Conservation (phyloP, 2,329 filamentous ascomycete species). For the Microdochium paspali region DNA sequence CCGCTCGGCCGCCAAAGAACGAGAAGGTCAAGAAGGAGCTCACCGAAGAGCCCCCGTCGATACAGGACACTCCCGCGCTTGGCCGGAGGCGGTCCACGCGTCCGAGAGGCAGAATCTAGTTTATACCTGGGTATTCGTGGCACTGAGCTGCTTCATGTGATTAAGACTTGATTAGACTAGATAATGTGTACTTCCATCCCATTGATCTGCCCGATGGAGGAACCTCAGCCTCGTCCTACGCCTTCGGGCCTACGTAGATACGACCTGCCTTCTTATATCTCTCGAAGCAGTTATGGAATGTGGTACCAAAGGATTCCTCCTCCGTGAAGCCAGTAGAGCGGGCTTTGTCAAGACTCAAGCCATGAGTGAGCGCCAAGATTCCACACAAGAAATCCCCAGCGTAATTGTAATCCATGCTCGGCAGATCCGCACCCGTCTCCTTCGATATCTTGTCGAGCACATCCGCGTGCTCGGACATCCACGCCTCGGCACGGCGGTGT, state of each 20-base stretch:
- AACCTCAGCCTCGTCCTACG: neutral
- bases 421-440: neutral
- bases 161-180: too few species aligned
- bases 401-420: neutral
- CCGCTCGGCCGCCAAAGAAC: neutral
- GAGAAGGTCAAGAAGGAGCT: constrained; percentile 5
- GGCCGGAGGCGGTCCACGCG: neutral
- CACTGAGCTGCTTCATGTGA: too few species aligned
- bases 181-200: too few species aligned
- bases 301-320: neutral
- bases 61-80: neutral
- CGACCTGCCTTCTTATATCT: neutral
- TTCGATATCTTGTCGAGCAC: neutral
- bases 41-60: too few species aligned
- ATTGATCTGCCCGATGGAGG: too few species aligned
- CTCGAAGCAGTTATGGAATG: neutral
- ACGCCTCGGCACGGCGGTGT: neutral
- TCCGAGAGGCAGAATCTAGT: neutral
- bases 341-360: neutral
- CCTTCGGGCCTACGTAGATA: neutral
- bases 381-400: neutral
- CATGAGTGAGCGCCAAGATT: neutral
- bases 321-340: constrained; percentile 20
- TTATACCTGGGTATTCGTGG: too few species aligned
- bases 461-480: neutral